Conservation (phyloP, 2,329 filamentous ascomycete genomes). For the Penicillium griseofulvum region DNA sequence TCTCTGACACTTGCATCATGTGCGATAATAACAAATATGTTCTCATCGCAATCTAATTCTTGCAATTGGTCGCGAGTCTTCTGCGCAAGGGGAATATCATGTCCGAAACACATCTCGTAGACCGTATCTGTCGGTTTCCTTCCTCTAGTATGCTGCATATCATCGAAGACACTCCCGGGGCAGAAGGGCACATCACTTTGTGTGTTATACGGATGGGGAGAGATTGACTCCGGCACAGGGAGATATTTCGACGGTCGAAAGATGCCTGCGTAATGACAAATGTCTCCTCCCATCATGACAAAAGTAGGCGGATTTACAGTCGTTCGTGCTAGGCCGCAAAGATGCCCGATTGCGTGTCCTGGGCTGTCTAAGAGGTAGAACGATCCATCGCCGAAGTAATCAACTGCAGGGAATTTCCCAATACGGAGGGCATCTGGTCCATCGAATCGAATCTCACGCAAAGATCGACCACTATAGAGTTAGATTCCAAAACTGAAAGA, state of each 20-base stretch:
- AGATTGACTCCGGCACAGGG: conserved; percentile 22
- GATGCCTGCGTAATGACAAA: conserved; percentile 26
- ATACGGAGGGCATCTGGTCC: conserved; percentile 12
- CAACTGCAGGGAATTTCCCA: conserved; percentile 39
- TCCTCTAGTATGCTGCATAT: neutral
- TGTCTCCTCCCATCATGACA: conserved; percentile 29
- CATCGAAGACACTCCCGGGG: neutral
- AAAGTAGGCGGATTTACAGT: conserved; percentile 18
- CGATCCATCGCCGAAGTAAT: conserved; percentile 57
- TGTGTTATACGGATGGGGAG: neutral
- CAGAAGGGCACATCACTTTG: neutral
- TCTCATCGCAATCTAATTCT: neutral
- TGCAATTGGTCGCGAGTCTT: neutral
- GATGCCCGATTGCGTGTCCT: conserved; percentile 26
- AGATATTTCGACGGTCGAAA: conserved; percentile 30
- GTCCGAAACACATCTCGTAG: neutral
- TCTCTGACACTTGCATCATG: neutral
- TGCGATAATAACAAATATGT: neutral
- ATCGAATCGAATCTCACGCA: conserved; percentile 20
- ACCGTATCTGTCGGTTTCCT: neutral
- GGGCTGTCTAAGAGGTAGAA: conserved; percentile 52
- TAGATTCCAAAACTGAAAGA: neutral
- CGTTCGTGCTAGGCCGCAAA: conserved; percentile 21
- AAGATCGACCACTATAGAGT: conserved; percentile 5
- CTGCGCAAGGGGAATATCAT: neutral